These are phyloP conservation scores for Hypoxylon trugodes DNA, from an alignment of 495 filamentous ascomycete species.

Conservation along the genomic window DNA sequence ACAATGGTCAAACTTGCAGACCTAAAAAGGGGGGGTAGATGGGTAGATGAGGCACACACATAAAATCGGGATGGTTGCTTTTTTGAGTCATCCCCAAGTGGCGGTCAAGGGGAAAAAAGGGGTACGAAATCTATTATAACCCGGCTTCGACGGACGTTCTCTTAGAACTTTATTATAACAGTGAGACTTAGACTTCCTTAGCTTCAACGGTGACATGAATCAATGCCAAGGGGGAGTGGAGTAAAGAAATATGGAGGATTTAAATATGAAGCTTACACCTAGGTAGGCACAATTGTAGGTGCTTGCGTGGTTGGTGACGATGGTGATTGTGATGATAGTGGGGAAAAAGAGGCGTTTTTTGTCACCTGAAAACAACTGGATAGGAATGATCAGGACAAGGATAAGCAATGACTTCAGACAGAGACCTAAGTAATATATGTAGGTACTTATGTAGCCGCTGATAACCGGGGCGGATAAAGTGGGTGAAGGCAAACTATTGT, in stretches of 20 bases:
- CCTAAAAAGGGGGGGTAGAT: background rate
- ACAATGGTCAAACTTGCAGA: constrained; percentile 10
- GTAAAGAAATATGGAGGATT: background rate
- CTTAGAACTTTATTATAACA: constrained; percentile 3
- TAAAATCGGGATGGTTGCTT: constrained; percentile 23
- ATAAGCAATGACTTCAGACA: background rate
- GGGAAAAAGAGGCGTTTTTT: background rate
- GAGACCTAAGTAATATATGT: background rate
- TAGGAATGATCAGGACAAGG: constrained; percentile 8
- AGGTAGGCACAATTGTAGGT: too few relatives aligned
- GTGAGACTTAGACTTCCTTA: constrained; percentile 13
- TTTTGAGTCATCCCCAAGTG: constrained; percentile 36
- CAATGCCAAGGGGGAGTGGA: constrained; percentile 11
- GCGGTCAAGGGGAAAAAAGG: constrained; percentile 25
- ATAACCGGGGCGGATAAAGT: constrained; percentile 29
- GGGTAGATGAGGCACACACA: constrained; percentile 9
- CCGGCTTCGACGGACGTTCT: background rate
- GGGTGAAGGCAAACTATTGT: background rate
- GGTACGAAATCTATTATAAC: constrained; percentile 6
- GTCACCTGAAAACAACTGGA: too few relatives aligned
- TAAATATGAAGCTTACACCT: too few relatives aligned
- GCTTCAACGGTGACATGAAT: constrained; percentile 24
- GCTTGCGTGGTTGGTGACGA: background rate
- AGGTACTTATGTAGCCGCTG: constrained; percentile 17
- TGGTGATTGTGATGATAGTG: too few relatives aligned